Percentiles rank a stretch among this genome's conserved stretches.
These are phyloP conservation scores for Canavalia ensiformis DNA, from an alignment of 306 rosid species.

Conservation along the genomic window DNA sequence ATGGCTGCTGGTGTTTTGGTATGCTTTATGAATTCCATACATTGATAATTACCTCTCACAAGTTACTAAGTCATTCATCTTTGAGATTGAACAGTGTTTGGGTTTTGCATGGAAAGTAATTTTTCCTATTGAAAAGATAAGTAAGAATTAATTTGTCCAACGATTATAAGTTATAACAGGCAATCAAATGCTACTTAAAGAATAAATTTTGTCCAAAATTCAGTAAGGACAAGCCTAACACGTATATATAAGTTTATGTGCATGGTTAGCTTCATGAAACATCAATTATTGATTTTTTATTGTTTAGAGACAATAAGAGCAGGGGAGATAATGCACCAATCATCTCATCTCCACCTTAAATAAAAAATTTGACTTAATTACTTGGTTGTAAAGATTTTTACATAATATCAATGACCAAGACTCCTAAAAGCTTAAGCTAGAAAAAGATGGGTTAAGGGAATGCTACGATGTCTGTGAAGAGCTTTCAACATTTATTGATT, in stretches of 20 bases:
- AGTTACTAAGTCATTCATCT: slow-evolving; percentile 20
- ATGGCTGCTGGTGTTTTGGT: slow-evolving; percentile 99
- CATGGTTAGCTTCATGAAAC: background rate
- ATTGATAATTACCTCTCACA: background rate
- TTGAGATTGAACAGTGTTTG: slow-evolving; percentile 5
- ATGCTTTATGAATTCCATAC: slow-evolving; percentile 43
- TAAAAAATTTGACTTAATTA: background rate
- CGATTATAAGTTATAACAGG: background rate
- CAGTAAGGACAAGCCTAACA: background rate
- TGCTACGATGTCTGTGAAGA: background rate
- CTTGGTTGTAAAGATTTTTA: background rate
- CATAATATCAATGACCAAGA: background rate
- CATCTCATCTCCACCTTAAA: background rate
- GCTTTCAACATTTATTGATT: slow-evolving; percentile 8
- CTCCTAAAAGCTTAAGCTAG: background rate
- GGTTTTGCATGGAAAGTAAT: slow-evolving; percentile 17
- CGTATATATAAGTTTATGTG: background rate
- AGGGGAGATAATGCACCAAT: background rate
- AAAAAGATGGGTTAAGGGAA: background rate
- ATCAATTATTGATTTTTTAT: background rate
- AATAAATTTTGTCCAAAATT: background rate
- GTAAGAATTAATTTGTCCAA: background rate
- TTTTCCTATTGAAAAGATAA: background rate
- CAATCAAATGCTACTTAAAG: slow-evolving; percentile 7
- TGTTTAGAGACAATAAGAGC: background rate